Evolutionary conservation across 495 filamentous ascomycete species (phyloP), one percentile per base, ranked within the genome.

Genomic region (Penicillium malachiteum): DNA sequence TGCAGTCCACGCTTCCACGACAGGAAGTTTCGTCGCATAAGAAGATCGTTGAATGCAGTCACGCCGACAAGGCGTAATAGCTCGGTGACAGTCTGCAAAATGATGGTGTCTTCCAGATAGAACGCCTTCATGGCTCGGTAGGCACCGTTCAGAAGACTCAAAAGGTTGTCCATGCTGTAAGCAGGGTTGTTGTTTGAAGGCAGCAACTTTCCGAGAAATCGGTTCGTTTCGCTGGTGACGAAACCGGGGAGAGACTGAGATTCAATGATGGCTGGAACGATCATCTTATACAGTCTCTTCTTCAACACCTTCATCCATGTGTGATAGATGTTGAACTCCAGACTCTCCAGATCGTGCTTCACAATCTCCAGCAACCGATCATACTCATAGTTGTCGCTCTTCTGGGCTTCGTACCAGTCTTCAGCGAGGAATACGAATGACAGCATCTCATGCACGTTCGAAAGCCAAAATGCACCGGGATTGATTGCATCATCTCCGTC

Each of bases 261-360:
- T 72, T 99, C 94, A 66, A 99, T 97, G 67, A 99, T 97, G 39
- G 94, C 94, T 0, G 94, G 94, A 26, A 99, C 94, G 65, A 99
- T 96, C 94, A 99, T 99, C 80, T 97, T 97, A 63, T 90, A 89
- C 45, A 99, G 81, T 73, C 95, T 96, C 81, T 96, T 96, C 81
- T 99, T 99, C 65, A 99, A 80, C 41, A 96, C 92, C 79, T 99
- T 99, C 94, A 99, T 99, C 94, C 94, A 99, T 10, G 94, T 99
- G 73, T 99, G 95, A 73, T 99, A 99, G 68, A 99, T 97, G 78
- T 99, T 99, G 82, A 99, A 99, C 73, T 99, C 94, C 42, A 99
- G 78, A 71, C 90, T 96, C 77, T 99, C 94, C 48, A 99, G 79
- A 63, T 99, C 94, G 64, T 97, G 94, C 81, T 99, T 99, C 58